Percentiles rank a stretch among this genome's conserved stretches.
Conservation (phyloP, 2,329 filamentous ascomycete species). For the Metarhizium album region DNA sequence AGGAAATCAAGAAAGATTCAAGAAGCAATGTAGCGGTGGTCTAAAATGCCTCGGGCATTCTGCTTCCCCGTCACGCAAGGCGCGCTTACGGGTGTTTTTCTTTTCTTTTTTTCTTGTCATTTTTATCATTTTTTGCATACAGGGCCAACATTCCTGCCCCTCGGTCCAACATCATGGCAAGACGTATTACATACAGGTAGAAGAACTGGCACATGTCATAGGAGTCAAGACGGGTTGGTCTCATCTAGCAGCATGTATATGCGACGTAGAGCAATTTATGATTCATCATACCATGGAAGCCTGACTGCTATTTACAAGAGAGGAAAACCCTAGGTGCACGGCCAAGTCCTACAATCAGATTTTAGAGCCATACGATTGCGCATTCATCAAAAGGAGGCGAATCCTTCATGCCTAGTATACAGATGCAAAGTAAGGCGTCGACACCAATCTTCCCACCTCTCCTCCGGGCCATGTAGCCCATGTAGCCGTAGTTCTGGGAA, state of each 20-base stretch:
- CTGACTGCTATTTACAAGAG: too few relatives aligned
- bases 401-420: not conserved
- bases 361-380: too few relatives aligned
- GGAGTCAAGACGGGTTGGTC: not conserved
- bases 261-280: not conserved
- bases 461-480: not conserved
- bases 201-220: not conserved
- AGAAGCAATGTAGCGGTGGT: not conserved
- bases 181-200: not conserved
- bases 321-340: too few relatives aligned
- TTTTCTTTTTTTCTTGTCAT: too few relatives aligned
- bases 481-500: too few relatives aligned
- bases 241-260: constrained; percentile 1
- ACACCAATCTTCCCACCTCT: not conserved
- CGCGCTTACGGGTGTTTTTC: not conserved
- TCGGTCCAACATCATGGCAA: not conserved
- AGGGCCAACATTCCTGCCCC: too few relatives aligned
- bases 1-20: not conserved
- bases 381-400: too few relatives aligned
- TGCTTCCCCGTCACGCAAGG: not conserved
- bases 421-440: not conserved
- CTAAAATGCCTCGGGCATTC: not conserved
- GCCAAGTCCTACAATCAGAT: too few relatives aligned
- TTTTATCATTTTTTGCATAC: not conserved
- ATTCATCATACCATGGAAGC: not conserved